Evolutionary conservation across 2,329 filamentous ascomycete genomes (phyloP).

Genomic region (Blastomyces silverae): DNA sequence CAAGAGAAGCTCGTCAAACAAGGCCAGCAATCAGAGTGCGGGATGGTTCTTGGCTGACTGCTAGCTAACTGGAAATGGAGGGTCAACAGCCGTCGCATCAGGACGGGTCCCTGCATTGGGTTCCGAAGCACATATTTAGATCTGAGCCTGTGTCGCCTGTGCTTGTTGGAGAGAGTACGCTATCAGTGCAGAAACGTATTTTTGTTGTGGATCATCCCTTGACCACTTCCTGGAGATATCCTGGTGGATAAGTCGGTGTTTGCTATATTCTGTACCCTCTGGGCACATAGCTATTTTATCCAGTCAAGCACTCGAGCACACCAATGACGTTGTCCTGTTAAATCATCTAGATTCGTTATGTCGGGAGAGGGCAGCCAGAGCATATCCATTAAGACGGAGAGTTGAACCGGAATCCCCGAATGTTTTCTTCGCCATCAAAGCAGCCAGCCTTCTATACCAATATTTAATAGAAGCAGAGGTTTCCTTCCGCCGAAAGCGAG

Average conservation of each 20-base stretch:
- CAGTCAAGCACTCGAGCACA: neutral
- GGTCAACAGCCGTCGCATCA: neutral
- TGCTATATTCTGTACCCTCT: neutral
- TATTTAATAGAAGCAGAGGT: neutral
- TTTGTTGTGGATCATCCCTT: too few species aligned
- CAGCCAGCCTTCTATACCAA: too few species aligned
- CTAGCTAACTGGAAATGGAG: too few species aligned
- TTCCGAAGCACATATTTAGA: neutral
- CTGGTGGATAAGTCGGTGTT: neutral
- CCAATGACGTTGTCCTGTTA: neutral
- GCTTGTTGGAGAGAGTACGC: neutral
- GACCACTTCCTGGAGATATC: too few species aligned
- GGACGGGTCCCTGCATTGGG: neutral
- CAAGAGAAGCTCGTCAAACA: neutral
- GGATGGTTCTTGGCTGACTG: neutral
- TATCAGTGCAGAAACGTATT: too few species aligned
- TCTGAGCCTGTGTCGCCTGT: neutral
- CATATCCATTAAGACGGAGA: neutral
- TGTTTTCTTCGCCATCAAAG: neutral
- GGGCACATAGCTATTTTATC: neutral
- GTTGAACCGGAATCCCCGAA: neutral
- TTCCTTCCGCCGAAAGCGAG: too few species aligned
- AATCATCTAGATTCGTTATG: too few species aligned
- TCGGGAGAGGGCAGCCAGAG: neutral
- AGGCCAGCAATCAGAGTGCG: slow-evolving; percentile 6